Conservation (phyloP, 768 basidiomycete genomes). For the Tephrocybe sp. region DNA sequence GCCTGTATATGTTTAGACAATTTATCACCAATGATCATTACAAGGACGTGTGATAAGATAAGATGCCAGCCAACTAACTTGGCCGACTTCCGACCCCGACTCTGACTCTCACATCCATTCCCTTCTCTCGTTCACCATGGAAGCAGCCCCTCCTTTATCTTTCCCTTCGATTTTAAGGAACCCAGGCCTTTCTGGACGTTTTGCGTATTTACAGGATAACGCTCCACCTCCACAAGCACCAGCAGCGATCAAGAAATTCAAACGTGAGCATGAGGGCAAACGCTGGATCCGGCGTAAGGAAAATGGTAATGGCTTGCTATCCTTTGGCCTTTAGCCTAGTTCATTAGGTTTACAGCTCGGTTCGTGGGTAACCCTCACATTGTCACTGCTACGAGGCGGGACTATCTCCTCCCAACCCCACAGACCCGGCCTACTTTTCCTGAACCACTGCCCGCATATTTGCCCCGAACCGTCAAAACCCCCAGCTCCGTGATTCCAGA, state of each 20-base stretch:
- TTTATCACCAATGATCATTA: too few relatives aligned
- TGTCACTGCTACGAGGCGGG: constrained; percentile 54
- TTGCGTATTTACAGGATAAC: constrained; percentile 45
- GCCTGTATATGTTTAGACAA: too few relatives aligned
- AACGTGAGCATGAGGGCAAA: constrained; percentile 68
- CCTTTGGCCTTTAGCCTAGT: neutral
- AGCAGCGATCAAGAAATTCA: constrained; percentile 34
- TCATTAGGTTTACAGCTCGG: constrained; percentile 41
- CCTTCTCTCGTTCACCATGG: constrained; percentile 8
- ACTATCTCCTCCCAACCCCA: constrained; percentile 47
- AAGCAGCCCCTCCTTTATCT: constrained; percentile 50
- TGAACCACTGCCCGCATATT: constrained; percentile 67
- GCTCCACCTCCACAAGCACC: constrained; percentile 14
- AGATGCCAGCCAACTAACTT: too few relatives aligned
- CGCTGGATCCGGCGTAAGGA: constrained; percentile 75
- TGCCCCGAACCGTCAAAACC: constrained; percentile 56
- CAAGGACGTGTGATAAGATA: too few relatives aligned
- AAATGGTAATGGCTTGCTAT: constrained; percentile 51
- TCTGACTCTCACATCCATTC: neutral
- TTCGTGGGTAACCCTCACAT: constrained; percentile 76
- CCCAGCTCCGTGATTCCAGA: constrained; percentile 41
- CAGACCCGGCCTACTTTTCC: constrained; percentile 62
- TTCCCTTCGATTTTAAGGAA: constrained; percentile 71
- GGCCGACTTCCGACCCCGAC: too few relatives aligned
- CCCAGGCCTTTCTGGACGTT: constrained; percentile 48